A percentile compares a stretch with the other conserved stretches of the same genome.
Conservation (phyloP, 139 green algal species). For the Volvox africanus region DNA sequence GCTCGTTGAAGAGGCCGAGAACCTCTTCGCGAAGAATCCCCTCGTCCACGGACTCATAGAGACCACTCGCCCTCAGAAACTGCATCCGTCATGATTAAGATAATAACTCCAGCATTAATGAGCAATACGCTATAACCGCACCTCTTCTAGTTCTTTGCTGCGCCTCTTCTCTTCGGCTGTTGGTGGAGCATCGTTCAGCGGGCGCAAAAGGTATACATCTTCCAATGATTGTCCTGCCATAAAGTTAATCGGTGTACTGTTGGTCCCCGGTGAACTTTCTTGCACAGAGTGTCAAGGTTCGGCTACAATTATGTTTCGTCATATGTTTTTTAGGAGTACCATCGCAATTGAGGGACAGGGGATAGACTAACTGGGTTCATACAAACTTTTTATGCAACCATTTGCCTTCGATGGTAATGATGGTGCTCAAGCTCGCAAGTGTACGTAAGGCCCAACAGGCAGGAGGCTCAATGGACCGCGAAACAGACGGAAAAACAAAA, state of each 20-base stretch:
- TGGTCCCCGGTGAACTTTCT: too few relatives aligned
- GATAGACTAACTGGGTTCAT: too few relatives aligned
- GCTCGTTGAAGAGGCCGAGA: slow-evolving; percentile 62
- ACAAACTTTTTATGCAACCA: too few relatives aligned
- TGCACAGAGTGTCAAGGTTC: too few relatives aligned
- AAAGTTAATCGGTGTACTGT: background rate
- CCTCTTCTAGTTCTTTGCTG: slow-evolving; percentile 64
- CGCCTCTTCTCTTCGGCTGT: slow-evolving; percentile 53
- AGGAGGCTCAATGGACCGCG: too few relatives aligned
- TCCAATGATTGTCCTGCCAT: slow-evolving; percentile 23
- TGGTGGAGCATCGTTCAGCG: background rate
- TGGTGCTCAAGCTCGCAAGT: too few relatives aligned
- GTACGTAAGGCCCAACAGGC: too few relatives aligned
- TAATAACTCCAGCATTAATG: background rate
- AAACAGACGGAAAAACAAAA: too few relatives aligned
- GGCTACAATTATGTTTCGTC: too few relatives aligned
- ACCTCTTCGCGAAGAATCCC: slow-evolving; percentile 74
- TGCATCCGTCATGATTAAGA: slow-evolving; percentile 33
- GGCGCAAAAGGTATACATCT: slow-evolving; percentile 33
- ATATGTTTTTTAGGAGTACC: too few relatives aligned
- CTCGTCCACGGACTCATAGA: slow-evolving; percentile 79
- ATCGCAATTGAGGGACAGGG: too few relatives aligned
- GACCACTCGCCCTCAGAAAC: slow-evolving; percentile 60
- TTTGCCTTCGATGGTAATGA: too few relatives aligned
- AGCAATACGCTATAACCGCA: background rate